Evolutionary conservation across 768 basidiomycete species (phyloP).

Genomic region (Tylopilus sp.): DNA sequence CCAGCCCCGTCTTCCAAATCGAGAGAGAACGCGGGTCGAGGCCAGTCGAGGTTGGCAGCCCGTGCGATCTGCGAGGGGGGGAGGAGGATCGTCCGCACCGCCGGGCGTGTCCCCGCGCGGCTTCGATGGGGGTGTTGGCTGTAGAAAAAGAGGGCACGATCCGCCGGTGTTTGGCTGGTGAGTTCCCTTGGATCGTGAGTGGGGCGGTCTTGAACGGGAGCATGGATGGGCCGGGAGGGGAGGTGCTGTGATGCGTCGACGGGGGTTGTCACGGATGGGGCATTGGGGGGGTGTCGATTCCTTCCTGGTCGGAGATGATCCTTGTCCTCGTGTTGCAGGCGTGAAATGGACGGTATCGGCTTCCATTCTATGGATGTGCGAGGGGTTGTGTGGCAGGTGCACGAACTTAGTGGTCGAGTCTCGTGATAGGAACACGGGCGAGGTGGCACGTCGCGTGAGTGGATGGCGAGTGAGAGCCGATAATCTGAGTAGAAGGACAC

Average conservation of each 20-base stretch:
- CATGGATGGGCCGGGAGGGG: too few relatives aligned
- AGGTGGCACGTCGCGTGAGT: background rate
- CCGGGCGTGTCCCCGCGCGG: too few relatives aligned
- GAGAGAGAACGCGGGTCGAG: slow-evolving; percentile 20
- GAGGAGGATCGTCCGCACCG: background rate
- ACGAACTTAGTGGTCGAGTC: background rate
- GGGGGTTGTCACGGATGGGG: too few relatives aligned
- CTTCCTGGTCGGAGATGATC: background rate
- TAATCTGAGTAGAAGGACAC: too few relatives aligned
- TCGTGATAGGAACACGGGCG: slow-evolving; percentile 2
- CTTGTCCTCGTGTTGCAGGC: background rate
- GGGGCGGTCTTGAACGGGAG: too few relatives aligned
- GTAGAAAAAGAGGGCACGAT: background rate
- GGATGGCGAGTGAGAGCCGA: too few relatives aligned
- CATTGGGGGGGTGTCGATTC: background rate
- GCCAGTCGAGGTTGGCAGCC: background rate
- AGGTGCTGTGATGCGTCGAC: too few relatives aligned
- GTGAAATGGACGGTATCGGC: background rate
- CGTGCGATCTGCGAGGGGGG: background rate
- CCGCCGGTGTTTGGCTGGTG: too few relatives aligned
- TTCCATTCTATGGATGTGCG: slow-evolving; percentile 4
- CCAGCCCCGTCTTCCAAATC: slow-evolving; percentile 26
- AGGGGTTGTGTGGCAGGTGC: background rate
- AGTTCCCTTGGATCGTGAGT: too few relatives aligned
- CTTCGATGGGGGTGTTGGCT: too few relatives aligned